Evolutionary conservation across 2,329 filamentous ascomycete genomes (phyloP), one percentile per base, ranked within the genome.

Genomic region (Phoma sp.): DNA sequence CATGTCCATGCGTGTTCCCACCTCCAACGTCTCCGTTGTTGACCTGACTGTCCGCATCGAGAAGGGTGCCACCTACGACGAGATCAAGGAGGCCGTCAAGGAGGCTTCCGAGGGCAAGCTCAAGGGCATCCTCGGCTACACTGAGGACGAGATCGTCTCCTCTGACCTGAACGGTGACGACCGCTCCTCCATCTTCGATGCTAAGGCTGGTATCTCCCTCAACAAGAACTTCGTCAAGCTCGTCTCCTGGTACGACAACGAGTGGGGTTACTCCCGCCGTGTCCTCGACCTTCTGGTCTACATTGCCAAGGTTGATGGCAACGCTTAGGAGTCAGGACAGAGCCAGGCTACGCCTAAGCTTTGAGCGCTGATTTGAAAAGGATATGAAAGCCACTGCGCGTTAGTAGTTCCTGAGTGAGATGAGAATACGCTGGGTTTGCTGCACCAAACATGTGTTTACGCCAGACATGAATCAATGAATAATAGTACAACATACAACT

Each of bases 161-260:
- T 88, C 85, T 69, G 95, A 99, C 82, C 78, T 98, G 80, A 95
- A 90, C 84, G 95, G 95, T 80, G 90, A 98, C 85, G 85, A 83
- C 78, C 81, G 88, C 87, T 97, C 93, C 68, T 97, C 93, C 83
- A 96, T 98, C 87, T 97, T 99, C 82, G 95, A 99, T 80, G 93
- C 92, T 80, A 96, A 96, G 90, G 95, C 95, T 60, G 95, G 95
- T 86, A 98, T 99, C 82, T 90, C 93, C 68, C 89, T 99, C 73
- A 99, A 98, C 88, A 82, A 92, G 76, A 93, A 97, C 88, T 98
- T 98, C 80, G 88, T 96, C 86, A 99, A 99, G 90, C 87, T 99
- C 62, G 90, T 97, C 78, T 88, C 88, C 74, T 98, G 94, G 95
- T 96, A 96, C 83, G 92, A 96, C 86, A 98, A 98, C 86, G 94